Evolutionary conservation across 768 basidiomycete species (phyloP).

Genomic region (Collybia nuda): DNA sequence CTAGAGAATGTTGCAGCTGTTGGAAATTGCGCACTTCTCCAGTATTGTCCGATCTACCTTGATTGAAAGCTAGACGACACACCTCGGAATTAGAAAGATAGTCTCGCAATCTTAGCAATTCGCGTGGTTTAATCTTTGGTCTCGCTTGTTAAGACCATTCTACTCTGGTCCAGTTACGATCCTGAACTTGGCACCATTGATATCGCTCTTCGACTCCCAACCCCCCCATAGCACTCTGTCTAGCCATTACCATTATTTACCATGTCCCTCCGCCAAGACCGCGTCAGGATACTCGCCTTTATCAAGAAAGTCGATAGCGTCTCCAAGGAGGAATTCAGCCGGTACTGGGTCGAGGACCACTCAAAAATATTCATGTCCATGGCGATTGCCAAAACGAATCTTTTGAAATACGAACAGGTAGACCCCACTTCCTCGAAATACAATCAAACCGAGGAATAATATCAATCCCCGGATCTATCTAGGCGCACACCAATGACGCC

Average conservation of each 20-base stretch:
- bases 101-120: no score
- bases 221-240: background rate
- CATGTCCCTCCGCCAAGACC: conserved; percentile 20
- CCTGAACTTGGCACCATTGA: no score
- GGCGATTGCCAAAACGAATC: conserved; percentile 28
- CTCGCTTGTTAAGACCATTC: no score
- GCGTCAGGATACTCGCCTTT: conserved; percentile 24
- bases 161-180: no score
- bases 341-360: conserved; percentile 28
- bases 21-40: no score
- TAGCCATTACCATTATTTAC: background rate
- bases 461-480: background rate
- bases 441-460: no score
- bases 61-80: no score
- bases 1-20: no score
- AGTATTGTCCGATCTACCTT: no score
- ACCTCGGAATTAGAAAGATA: no score
- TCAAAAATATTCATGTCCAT: conserved; percentile 25
- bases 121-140: no score
- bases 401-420: conserved; percentile 33
- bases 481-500: conserved; percentile 21
- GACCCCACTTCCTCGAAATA: background rate
- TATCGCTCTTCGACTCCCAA: background rate
- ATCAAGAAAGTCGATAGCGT: conserved; percentile 24
- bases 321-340: conserved; percentile 28